Evolutionary conservation across 441 rosid genomes (phyloP).

Genomic region (Codiaeum variegatum): DNA sequence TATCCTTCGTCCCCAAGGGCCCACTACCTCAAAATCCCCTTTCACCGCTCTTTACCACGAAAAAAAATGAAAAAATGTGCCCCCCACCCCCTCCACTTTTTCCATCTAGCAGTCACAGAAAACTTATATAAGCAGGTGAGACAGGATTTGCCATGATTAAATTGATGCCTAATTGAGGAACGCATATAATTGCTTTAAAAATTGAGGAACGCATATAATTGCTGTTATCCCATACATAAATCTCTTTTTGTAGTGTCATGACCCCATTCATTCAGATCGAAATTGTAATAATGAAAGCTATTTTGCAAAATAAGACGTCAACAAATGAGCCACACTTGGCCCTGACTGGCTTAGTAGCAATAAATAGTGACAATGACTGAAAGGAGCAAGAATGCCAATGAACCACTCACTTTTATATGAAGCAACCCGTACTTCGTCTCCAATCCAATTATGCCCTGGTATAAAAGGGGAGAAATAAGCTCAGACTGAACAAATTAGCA

Average conservation of each 20-base stretch:
- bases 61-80: no score
- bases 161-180: background rate
- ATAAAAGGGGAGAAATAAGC: background rate
- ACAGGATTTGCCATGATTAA: background rate
- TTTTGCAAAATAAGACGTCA: background rate
- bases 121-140: background rate
- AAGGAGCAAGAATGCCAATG: background rate
- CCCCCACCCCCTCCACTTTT: background rate
- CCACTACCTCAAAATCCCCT: background rate
- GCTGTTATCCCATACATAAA: no score
- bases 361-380: background rate
- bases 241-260: background rate
- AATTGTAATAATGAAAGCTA: background rate
- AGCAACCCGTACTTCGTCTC: conserved; percentile 40
- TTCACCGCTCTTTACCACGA: background rate
- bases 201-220: background rate
- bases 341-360: background rate
- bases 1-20: background rate
- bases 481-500: background rate
- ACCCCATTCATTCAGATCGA: background rate
- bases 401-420: conserved; percentile 33
- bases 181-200: background rate
- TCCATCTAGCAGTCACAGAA: background rate
- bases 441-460: conserved; percentile 36
- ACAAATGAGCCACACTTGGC: background rate